phyloP scores from a whole-genome alignment of 2,329 filamentous ascomycete genomes.

The Massarina eburnea region DNA sequence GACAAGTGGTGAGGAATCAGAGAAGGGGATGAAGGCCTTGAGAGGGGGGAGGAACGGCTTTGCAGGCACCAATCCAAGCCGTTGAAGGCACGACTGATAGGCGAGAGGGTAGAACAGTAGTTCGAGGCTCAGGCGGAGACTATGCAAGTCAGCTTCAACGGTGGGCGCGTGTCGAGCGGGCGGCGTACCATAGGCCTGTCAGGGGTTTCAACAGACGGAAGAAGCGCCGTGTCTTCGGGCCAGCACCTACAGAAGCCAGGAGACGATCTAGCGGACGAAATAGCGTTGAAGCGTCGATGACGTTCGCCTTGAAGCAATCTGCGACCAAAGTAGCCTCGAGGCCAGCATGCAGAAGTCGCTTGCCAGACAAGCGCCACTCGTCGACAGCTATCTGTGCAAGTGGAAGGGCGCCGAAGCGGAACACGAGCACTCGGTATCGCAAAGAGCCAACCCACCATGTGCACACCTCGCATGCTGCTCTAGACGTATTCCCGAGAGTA shows the following conservation, averaged over 20 bases:
- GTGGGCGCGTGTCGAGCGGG: not conserved
- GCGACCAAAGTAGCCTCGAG: constrained; percentile 24
- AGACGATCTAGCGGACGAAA: constrained; percentile 34
- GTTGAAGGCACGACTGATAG: constrained; percentile 34
- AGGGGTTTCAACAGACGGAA: constrained; percentile 24
- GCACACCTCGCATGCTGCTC: constrained; percentile 29
- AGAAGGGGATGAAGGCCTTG: constrained; percentile 33
- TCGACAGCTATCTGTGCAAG: constrained; percentile 29
- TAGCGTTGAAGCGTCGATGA: constrained; percentile 20
- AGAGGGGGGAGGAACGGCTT: constrained; percentile 29
- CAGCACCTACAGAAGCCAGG: constrained; percentile 21
- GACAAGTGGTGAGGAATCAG: constrained; percentile 25
- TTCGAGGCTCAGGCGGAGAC: constrained; percentile 31
- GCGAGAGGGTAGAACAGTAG: constrained; percentile 35
- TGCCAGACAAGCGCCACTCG: constrained; percentile 22
- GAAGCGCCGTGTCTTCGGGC: constrained; percentile 19
- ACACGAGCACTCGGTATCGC: constrained; percentile 32
- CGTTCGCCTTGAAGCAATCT: constrained; percentile 20
- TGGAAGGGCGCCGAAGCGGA: constrained; percentile 24
- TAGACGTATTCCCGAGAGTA: constrained; percentile 23
- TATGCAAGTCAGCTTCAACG: constrained; percentile 20
- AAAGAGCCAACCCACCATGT: constrained; percentile 41
- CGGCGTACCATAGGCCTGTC: constrained; percentile 24
- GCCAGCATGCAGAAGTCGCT: constrained; percentile 30
- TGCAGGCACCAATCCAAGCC: constrained; percentile 31